These are phyloP conservation scores for Desmodesmus armatus DNA, from an alignment of 139 green algal genomes.

Conservation along the genomic window DNA sequence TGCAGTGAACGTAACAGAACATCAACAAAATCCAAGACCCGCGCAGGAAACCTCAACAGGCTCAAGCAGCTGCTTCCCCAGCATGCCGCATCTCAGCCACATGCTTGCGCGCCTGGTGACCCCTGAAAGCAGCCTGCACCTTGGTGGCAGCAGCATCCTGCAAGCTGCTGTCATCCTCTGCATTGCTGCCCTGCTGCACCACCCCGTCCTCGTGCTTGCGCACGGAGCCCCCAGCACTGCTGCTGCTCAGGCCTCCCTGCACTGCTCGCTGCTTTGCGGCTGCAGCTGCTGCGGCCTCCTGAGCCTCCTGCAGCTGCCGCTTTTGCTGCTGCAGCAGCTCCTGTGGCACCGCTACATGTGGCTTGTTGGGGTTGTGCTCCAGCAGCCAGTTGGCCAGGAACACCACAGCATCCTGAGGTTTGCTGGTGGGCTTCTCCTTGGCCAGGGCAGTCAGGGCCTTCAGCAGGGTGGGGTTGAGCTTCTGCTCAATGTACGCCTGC, in stretches of 20 bases:
- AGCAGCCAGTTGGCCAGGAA: conserved; percentile 85
- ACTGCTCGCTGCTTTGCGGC: background rate
- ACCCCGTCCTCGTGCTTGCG: conserved; percentile 10
- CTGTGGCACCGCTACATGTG: conserved; percentile 14
- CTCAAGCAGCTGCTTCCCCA: background rate
- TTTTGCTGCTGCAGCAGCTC: conserved; percentile 15
- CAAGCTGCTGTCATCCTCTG: conserved; percentile 35
- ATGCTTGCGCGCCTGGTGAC: conserved; percentile 68
- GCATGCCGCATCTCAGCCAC: conserved; percentile 33
- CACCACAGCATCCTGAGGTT: conserved; percentile 69
- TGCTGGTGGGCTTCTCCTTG: conserved; percentile 72
- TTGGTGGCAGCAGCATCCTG: conserved; percentile 66
- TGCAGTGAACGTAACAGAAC: no score
- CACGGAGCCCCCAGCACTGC: background rate
- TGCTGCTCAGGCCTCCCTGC: background rate
- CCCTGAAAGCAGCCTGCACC: conserved; percentile 76
- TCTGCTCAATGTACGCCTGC: conserved; percentile 64
- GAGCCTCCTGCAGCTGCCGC: background rate
- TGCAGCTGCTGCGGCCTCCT: background rate
- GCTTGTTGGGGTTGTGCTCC: conserved; percentile 90
- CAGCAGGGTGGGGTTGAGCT: conserved; percentile 76
- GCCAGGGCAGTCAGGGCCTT: conserved; percentile 81
- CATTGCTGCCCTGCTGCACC: background rate
- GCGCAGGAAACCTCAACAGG: background rate
- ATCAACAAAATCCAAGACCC: no score